Base-by-base conservation (phyloP, 441 rosid genomes). In the Gossypium gossypioides region DNA sequence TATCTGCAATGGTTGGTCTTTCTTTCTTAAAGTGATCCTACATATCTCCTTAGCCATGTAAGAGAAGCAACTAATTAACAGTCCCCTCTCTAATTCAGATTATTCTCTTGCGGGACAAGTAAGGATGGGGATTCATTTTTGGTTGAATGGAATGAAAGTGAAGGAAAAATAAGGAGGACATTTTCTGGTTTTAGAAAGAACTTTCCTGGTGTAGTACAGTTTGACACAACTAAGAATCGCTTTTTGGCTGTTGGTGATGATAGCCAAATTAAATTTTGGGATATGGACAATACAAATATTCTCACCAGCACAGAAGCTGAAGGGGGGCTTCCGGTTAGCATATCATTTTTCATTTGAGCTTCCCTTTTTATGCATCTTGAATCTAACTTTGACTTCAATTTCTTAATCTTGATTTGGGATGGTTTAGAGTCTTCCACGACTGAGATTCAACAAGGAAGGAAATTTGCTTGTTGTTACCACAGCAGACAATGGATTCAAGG, bases 361-460 rank as follows among this genome's bases (percentile, higher is more conserved):
- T 50, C 44, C 42, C 4, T 62, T 69, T 75, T 25, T 24, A 12
- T 52, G n/a, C 3, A 51, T 62, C 32, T 44, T 10, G 15, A 58
- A 51, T 65, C 16, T 6, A 42, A 64, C 57, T 62, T 58, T 69
- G 59, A 25, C 48, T 68, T 72, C 27, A 37, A 37, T 3, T 77
- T 2, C 19, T 21, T 57, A 25, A 48, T 78, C 29, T 21, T 75
- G 16, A 72, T 73, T 73, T 48, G 75, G 67, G 29, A 65, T 67
- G 60, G 42, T 51, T 64, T 76, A 84, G 87, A 76, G 75, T 76
- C 82, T 76, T 78, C 87, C 87, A 37, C 77, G 81, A 24, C 50
- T 84, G 78, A 82, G 84, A 71, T 84, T 84, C 79, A 84, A 80
- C 79, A 84, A 80, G 73, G 83, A 81, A 71, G 87, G 87, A 50